phyloP scores from a whole-genome alignment of 1,284 basidiomycete genomes.

The Rhizoctonia solani region DNA sequence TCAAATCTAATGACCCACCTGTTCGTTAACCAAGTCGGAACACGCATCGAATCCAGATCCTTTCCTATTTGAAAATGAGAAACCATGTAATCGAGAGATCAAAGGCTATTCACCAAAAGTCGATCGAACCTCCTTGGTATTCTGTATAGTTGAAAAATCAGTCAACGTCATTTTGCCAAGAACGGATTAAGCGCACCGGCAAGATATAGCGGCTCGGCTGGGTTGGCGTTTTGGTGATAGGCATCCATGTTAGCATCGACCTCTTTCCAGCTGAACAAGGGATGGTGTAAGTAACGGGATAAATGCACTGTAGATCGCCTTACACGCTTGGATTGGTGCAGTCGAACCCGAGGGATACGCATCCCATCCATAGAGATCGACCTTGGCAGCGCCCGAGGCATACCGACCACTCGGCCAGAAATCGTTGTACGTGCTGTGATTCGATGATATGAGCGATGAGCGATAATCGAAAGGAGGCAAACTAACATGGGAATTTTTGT shows the following conservation, averaged over 20 bases:
- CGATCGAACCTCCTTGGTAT: slow-evolving; percentile 30
- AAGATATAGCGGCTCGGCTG: slow-evolving; percentile 29
- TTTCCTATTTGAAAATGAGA: slow-evolving; percentile 40
- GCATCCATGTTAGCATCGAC: slow-evolving; percentile 14
- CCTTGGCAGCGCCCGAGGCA: slow-evolving; percentile 24
- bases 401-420: slow-evolving; percentile 1
- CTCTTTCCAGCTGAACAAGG: slow-evolving; percentile 18
- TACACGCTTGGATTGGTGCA: slow-evolving; percentile 17
- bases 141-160: background rate
- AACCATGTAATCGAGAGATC: background rate
- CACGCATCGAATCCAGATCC: slow-evolving; percentile 28
- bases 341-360: slow-evolving; percentile 34
- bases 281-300: background rate
- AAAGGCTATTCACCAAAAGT: slow-evolving; percentile 27
- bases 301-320: background rate
- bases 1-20: background rate
- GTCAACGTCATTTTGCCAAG: background rate
- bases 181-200: slow-evolving; percentile 4
- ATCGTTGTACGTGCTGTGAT: slow-evolving; percentile 33
- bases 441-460: background rate
- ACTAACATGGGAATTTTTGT: slow-evolving; percentile 32
- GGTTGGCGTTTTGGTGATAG: slow-evolving; percentile 14
- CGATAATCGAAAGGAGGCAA: background rate
- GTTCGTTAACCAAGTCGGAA: slow-evolving; percentile 25
- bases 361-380: slow-evolving; percentile 33